Evolutionary conservation across 192 early-diverging fungal species (phyloP), one percentile per base, ranked within the genome.

Genomic region (Coemansia sp.): DNA sequence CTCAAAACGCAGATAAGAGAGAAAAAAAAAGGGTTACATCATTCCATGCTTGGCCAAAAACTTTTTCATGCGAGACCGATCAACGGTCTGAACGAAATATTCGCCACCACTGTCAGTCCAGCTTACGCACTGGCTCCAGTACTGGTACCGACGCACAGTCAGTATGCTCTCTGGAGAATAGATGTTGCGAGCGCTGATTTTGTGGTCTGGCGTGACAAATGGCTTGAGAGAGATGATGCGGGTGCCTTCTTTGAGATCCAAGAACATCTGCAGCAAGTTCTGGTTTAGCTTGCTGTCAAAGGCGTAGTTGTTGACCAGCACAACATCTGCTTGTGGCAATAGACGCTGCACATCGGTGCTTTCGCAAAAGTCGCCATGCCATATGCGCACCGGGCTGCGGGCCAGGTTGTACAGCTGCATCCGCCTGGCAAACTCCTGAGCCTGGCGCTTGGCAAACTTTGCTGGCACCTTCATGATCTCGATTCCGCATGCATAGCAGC

Each of bases 301-400:
- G 11, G 90, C 93, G 58, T 95, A 98, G 69, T 96, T 96, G 71
- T 96, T 96, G 59, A 94, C 92, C 66, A 98, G 87, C 32, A 98
- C 85, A 20, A 98, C 90, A 62, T 98, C 93, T 8, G 92, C 94
- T 1, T 69, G 61, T 12, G 81, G 79, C 46, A 98, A 76, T n/a
- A 89, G 78, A 21, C 80, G 71, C 34, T 85, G 80, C 2, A 91
- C 73, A 23, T 81, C 80, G 11, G 79, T 47, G 43, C 84, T 83
- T 39, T 93, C 89, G 56, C 93, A 76, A 75, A 98, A 96, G 71
- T 98, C 93, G 11, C 85, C 92, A 12, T 87, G 84, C 56, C 82
- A 76, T 38, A 97, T 71, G 14, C 59, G 79, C 40, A 93, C 84
- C 11, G 71, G 44, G 10, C 87, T 87, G 49, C 82, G 81, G 11